phyloP scores from a whole-genome alignment of 2,329 filamentous ascomycete genomes.

The Xylaria sp. region DNA sequence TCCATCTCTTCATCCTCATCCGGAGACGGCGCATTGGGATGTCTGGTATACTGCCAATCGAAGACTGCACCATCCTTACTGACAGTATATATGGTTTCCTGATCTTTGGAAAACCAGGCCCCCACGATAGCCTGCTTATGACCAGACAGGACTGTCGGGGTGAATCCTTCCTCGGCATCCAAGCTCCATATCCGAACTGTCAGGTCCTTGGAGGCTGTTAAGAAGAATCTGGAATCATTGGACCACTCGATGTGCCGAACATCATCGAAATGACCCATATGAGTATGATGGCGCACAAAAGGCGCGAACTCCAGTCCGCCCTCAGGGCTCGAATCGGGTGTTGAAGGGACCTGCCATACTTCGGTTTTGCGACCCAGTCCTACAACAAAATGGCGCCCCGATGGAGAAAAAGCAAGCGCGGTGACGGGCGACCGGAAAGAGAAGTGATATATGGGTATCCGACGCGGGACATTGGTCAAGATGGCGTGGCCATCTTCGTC shows the following conservation, averaged over 20 bases:
- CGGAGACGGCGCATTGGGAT: slow-evolving; percentile 63
- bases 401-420: slow-evolving; percentile 89
- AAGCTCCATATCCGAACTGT: slow-evolving; percentile 96
- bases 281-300: slow-evolving; percentile 87
- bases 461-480: slow-evolving; percentile 86
- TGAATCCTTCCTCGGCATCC: slow-evolving; percentile 85
- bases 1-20: slow-evolving; percentile 69
- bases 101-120: slow-evolving; percentile 96
- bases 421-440: slow-evolving; percentile 89
- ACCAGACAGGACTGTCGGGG: slow-evolving; percentile 87
- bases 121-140: slow-evolving; percentile 90
- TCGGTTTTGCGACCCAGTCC: slow-evolving; percentile 88
- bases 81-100: slow-evolving; percentile 95
- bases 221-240: slow-evolving; percentile 92
- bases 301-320: slow-evolving; percentile 95
- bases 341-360: slow-evolving; percentile 95
- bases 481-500: slow-evolving; percentile 96
- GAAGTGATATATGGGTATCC: slow-evolving; percentile 91
- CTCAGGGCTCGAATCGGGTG: slow-evolving; percentile 79
- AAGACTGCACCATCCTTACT: slow-evolving; percentile 98
- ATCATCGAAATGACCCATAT: slow-evolving; percentile 88
- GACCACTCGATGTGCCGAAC: slow-evolving; percentile 94
- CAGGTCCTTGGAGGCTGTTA: slow-evolving; percentile 90
- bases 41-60: slow-evolving; percentile 83
- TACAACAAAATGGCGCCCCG: slow-evolving; percentile 89